These are phyloP conservation scores for Diaporthe sp. DNA, from an alignment of 2,329 filamentous ascomycete species.

Conservation along the genomic window DNA sequence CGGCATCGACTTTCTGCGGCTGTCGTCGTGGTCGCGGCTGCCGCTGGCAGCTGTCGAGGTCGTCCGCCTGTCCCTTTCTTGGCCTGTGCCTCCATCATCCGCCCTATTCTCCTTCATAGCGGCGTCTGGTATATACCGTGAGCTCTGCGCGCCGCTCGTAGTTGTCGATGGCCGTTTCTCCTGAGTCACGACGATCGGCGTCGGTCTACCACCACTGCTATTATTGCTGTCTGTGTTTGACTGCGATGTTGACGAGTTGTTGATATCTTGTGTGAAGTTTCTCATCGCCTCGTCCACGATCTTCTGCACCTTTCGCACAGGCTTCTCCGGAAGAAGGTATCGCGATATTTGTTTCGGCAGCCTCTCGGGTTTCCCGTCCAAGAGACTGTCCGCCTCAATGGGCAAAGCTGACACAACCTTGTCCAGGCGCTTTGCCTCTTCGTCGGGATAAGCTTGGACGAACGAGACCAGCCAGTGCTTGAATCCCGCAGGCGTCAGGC, in stretches of 20 bases:
- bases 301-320: constrained; percentile 70
- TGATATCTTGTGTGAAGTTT: constrained; percentile 53
- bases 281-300: constrained; percentile 72
- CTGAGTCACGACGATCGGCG: constrained; percentile 19
- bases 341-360: constrained; percentile 85
- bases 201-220: constrained; percentile 16
- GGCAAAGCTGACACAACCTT: constrained; percentile 79
- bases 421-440: constrained; percentile 79
- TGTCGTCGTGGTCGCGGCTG: constrained; percentile 36
- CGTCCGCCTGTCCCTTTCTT: constrained; percentile 25
- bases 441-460: constrained; percentile 82
- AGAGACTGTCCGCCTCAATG: constrained; percentile 67
- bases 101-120: constrained; percentile 21
- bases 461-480: constrained; percentile 79
- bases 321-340: constrained; percentile 75
- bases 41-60: constrained; percentile 23
- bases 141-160: constrained; percentile 17
- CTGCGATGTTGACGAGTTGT: constrained; percentile 23
- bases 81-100: constrained; percentile 22
- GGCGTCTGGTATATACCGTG: constrained; percentile 36
- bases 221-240: constrained; percentile 10
- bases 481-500: constrained; percentile 77
- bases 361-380: constrained; percentile 76
- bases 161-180: constrained; percentile 32
- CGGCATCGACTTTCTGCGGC: constrained; percentile 32